Evolutionary conservation across 2,329 filamentous ascomycete genomes (phyloP).

Genomic region (Torrubiella hemipterigena): DNA sequence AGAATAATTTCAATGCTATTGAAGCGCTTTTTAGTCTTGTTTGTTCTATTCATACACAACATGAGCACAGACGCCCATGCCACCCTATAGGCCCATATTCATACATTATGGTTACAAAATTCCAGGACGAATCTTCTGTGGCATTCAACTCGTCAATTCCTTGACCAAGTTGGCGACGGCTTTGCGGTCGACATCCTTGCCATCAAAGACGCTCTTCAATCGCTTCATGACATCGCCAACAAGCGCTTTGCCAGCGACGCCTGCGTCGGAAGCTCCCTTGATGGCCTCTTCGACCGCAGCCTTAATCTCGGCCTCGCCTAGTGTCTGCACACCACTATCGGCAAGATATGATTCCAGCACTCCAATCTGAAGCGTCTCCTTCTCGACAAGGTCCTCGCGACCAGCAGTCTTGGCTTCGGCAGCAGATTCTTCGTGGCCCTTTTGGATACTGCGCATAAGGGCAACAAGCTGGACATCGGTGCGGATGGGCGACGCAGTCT

Average conservation of each 20-base stretch:
- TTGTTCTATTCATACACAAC: too few species aligned
- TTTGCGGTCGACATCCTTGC: constrained; percentile 51
- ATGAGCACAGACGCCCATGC: too few species aligned
- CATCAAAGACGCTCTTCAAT: constrained; percentile 43
- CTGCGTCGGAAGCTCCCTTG: constrained; percentile 34
- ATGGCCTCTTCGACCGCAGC: constrained; percentile 39
- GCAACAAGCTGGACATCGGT: constrained; percentile 59
- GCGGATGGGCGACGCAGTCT: constrained; percentile 56
- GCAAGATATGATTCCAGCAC: constrained; percentile 55
- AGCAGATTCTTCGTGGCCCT: constrained; percentile 43
- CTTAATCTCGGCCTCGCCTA: constrained; percentile 47
- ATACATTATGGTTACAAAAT: too few species aligned
- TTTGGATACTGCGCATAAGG: constrained; percentile 53
- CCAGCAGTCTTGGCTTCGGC: constrained; percentile 52
- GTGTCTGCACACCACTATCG: constrained; percentile 43
- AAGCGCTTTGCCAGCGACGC: constrained; percentile 29
- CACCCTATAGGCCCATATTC: too few species aligned
- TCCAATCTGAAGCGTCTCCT: constrained; percentile 53
- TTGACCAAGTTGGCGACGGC: constrained; percentile 51
- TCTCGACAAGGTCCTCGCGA: constrained; percentile 56
- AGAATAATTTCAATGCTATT: too few species aligned
- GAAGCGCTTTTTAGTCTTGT: too few species aligned
- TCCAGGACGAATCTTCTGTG: too few species aligned
- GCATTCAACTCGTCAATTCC: too few species aligned
- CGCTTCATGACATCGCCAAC: constrained; percentile 54